phyloP scores from a whole-genome alignment of 75 land plant species.

The Isoetes taiwanensis region DNA sequence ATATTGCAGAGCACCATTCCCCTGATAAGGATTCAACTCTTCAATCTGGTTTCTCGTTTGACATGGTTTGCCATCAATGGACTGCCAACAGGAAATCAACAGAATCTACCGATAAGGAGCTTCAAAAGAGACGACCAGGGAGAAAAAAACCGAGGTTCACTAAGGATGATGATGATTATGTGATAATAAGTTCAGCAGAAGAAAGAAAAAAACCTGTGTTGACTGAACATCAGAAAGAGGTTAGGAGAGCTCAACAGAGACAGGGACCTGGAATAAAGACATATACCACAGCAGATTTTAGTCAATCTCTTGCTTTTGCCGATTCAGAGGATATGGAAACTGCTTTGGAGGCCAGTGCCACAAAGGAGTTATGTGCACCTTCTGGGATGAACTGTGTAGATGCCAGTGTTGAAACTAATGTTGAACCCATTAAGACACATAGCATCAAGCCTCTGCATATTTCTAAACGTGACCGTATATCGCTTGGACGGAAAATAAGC shows the following conservation, averaged over 20 bases:
- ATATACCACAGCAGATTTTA: constrained; percentile 37
- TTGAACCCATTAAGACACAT: no score
- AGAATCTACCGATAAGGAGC: background rate
- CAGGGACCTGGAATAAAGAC: constrained; percentile 43
- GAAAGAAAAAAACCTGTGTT: constrained; percentile 21
- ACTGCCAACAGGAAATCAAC: constrained; percentile 1
- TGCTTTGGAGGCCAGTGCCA: no score
- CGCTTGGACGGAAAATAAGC: no score
- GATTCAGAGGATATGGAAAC: constrained; percentile 48
- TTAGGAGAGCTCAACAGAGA: constrained; percentile 35
- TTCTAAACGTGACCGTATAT: no score
- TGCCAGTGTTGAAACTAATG: no score
- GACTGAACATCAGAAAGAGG: constrained; percentile 47
- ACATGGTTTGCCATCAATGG: constrained; percentile 3
- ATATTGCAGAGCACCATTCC: no score
- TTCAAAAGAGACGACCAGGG: background rate
- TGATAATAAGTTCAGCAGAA: background rate
- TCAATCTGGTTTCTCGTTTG: no score
- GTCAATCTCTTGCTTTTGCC: constrained; percentile 20
- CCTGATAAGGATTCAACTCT: no score
- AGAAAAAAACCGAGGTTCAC: constrained; percentile 15
- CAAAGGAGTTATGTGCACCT: no score
- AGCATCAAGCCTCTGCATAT: no score
- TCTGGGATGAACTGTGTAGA: no score
- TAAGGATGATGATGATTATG: constrained; percentile 9